Evolutionary conservation across 805 yeast genomes (phyloP).

Genomic region (Lipomyces orientalis): DNA sequence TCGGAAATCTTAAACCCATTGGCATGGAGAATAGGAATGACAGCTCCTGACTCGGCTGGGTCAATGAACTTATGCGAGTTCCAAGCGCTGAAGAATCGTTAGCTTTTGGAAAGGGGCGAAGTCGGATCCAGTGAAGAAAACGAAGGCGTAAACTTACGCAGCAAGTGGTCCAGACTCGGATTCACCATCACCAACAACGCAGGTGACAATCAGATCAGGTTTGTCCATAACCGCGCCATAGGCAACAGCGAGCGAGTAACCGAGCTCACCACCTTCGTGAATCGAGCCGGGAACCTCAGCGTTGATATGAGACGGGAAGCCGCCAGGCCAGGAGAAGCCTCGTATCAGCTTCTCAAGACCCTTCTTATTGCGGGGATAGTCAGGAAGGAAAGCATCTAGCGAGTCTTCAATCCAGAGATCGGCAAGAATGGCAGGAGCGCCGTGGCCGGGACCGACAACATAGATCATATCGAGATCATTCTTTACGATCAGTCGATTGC

Average conservation of each 20-base stretch:
- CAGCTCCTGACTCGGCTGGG: constrained; percentile 39
- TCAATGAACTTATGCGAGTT: constrained; percentile 37
- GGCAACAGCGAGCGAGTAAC: constrained; percentile 39
- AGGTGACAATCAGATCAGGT: constrained; percentile 35
- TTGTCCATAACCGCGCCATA: constrained; percentile 38
- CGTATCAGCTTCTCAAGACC: constrained; percentile 32
- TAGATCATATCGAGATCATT: constrained; percentile 32
- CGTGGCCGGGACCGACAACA: constrained; percentile 40
- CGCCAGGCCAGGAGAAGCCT: constrained; percentile 38
- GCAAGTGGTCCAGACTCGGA: constrained; percentile 40
- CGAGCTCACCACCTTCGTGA: constrained; percentile 40
- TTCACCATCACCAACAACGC: constrained; percentile 39
- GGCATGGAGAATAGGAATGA: constrained; percentile 37
- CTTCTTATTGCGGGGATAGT: constrained; percentile 25
- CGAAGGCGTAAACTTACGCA: constrained; percentile 17
- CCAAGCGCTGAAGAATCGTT: constrained; percentile 31
- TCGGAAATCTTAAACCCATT: constrained; percentile 40
- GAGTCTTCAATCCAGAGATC: constrained; percentile 38
- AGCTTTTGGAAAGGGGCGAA: neutral
- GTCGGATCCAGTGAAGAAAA: neutral
- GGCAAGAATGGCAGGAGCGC: constrained; percentile 39
- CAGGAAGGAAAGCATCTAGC: constrained; percentile 31
- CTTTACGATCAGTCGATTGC: constrained; percentile 34
- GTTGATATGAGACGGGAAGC: constrained; percentile 38
- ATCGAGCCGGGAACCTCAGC: constrained; percentile 39